phyloP scores from a whole-genome alignment of 176 grass and related monocot genomes.

The Dendrocalamus sinicus region DNA sequence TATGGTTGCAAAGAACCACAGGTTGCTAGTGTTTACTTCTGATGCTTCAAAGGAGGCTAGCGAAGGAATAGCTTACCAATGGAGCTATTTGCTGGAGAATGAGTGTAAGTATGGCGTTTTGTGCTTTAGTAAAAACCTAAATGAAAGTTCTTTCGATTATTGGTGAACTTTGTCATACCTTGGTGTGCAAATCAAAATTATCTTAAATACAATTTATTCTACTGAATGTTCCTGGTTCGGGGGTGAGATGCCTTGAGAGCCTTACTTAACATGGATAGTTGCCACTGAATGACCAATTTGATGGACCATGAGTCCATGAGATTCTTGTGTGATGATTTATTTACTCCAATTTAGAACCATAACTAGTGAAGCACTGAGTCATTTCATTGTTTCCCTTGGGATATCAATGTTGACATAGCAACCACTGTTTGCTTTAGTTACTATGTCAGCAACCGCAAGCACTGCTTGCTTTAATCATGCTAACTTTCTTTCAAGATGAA shows the following conservation, averaged over 20 bases:
- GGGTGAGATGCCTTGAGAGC: background rate
- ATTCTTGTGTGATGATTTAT: conserved; percentile 10
- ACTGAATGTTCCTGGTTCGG: background rate
- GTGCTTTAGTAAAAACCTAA: background rate
- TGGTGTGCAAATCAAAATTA: background rate
- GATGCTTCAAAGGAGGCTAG: conserved; percentile 86
- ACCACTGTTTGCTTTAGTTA: background rate
- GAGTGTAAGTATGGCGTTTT: conserved; percentile 64
- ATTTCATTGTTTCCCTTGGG: background rate
- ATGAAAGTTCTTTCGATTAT: background rate
- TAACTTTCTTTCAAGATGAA: background rate
- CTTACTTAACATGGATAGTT: conserved; percentile 22
- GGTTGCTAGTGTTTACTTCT: conserved; percentile 89
- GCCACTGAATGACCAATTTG: background rate
- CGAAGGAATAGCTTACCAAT: conserved; percentile 93
- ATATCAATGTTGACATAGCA: background rate
- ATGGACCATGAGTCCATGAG: background rate
- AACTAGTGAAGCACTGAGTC: background rate
- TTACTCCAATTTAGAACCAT: background rate
- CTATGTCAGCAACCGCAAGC: background rate
- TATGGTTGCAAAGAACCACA: conserved; percentile 79
- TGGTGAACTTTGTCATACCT: background rate
- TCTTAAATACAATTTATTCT: background rate
- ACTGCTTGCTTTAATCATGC: background rate
- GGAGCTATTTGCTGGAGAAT: conserved; percentile 92